Conservation (phyloP, 495 filamentous ascomycete genomes). For the Penicillium malachiteum region DNA sequence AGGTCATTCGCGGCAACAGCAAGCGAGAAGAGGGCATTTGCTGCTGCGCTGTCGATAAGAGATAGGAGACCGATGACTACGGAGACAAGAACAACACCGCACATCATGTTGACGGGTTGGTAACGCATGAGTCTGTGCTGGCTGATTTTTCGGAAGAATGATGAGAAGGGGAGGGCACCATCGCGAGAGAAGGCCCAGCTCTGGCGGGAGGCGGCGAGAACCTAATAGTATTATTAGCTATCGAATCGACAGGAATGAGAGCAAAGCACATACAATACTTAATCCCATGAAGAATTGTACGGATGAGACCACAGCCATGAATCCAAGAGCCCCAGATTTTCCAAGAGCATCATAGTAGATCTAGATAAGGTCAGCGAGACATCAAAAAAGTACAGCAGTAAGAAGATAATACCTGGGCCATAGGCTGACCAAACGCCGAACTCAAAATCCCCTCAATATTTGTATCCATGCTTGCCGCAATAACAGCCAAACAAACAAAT, state of each 20-base stretch:
- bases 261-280: constrained; percentile 29
- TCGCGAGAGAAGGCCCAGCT: constrained; percentile 63
- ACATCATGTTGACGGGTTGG: constrained; percentile 61
- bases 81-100: constrained; percentile 54
- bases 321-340: constrained; percentile 44
- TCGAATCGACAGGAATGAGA: neutral
- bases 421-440: constrained; percentile 43
- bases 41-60: constrained; percentile 58
- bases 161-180: constrained; percentile 60
- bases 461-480: constrained; percentile 40
- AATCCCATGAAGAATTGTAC: constrained; percentile 50
- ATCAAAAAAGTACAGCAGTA: no score
- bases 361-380: constrained; percentile 6
- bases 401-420: constrained; percentile 37
- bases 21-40: constrained; percentile 61
- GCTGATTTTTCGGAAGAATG: constrained; percentile 58
- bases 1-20: constrained; percentile 62
- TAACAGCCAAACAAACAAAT: constrained; percentile 52
- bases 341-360: constrained; percentile 49
- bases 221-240: constrained; percentile 13
- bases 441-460: constrained; percentile 34
- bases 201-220: constrained; percentile 58
- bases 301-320: constrained; percentile 41
- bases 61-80: constrained; percentile 58
- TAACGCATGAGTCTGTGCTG: constrained; percentile 48